Evolutionary conservation across 441 rosid species (phyloP).

Genomic region (Daphne laureola): DNA sequence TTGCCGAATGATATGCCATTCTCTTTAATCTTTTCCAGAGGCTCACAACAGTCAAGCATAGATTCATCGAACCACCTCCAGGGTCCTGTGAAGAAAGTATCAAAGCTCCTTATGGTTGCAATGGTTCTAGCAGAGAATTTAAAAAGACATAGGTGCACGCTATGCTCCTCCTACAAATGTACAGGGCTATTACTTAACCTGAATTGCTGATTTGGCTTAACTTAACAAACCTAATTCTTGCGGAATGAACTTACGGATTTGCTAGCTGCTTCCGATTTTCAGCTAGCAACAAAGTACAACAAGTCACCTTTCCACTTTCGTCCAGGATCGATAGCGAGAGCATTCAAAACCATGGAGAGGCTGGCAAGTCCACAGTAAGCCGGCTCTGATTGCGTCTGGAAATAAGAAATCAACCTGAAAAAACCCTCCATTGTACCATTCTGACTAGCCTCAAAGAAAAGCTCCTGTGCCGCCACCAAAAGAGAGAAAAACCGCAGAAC

Average conservation of each 20-base stretch:
- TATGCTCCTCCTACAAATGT: background rate
- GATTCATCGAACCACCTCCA: conserved; percentile 99
- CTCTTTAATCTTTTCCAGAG: conserved; percentile 68
- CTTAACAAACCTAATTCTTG: no score
- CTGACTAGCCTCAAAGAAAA: conserved; percentile 67
- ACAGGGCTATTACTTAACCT: no score
- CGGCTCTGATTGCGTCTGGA: conserved; percentile 72
- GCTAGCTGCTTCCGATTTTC: no score
- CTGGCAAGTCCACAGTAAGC: conserved; percentile 71
- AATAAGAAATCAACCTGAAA: conserved; percentile 49
- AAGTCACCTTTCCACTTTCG: conserved; percentile 56
- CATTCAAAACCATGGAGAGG: conserved; percentile 62
- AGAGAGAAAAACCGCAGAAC: conserved; percentile 1
- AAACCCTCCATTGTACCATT: conserved; percentile 73
- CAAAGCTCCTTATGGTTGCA: background rate
- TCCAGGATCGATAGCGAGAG: conserved; percentile 62
- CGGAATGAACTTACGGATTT: background rate
- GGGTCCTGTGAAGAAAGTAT: conserved; percentile 49
- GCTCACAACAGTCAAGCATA: conserved; percentile 91
- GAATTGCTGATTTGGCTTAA: no score
- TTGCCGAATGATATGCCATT: conserved; percentile 86
- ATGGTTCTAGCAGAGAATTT: background rate
- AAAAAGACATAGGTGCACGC: background rate
- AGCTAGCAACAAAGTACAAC: background rate
- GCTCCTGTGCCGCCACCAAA: conserved; percentile 51